A percentile compares a stretch with the other conserved stretches of the same genome.
These are phyloP conservation scores for Boletellus ananas DNA, from an alignment of 768 basidiomycete species.

Conservation along the genomic window DNA sequence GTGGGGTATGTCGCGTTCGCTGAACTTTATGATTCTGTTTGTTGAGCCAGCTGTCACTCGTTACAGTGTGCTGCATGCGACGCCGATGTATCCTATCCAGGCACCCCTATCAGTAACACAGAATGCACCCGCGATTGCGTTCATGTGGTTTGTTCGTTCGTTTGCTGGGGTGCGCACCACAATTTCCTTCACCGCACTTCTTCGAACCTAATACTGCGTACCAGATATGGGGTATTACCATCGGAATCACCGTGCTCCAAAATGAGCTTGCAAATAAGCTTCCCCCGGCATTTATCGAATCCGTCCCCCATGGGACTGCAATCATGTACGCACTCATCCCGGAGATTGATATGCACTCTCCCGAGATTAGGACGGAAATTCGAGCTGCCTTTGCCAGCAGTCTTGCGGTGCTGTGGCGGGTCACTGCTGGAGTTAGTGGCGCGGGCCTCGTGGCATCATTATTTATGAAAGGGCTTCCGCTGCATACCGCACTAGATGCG, in stretches of 20 bases:
- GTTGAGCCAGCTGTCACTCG: too few species aligned
- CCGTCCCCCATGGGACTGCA: conserved; percentile 36
- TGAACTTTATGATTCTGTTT: too few species aligned
- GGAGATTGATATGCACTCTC: conserved; percentile 31
- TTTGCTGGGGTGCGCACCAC: conserved; percentile 22
- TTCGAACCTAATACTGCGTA: not conserved
- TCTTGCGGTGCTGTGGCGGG: conserved; percentile 39
- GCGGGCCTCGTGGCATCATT: conserved; percentile 11
- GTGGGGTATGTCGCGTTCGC: conserved; percentile 7
- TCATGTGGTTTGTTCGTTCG: conserved; percentile 32
- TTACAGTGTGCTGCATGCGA: conserved; percentile 11
- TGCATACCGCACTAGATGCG: conserved; percentile 9
- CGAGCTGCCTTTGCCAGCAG: conserved; percentile 40
- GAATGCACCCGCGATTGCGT: conserved; percentile 39
- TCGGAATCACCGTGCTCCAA: conserved; percentile 49
- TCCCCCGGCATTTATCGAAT: conserved; percentile 34
- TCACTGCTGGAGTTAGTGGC: conserved; percentile 36
- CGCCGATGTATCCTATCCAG: conserved; percentile 30
- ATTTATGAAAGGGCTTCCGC: conserved; percentile 17
- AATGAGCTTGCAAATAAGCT: conserved; percentile 44
- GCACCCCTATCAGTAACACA: conserved; percentile 30
- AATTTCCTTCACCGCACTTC: too few species aligned
- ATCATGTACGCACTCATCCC: conserved; percentile 48
- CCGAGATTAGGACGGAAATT: conserved; percentile 33
- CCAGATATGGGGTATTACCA: conserved; percentile 49